Evolutionary conservation across 371 early-diverging fungal species (phyloP).

Genomic region (Dinochytrium kinnereticum): DNA sequence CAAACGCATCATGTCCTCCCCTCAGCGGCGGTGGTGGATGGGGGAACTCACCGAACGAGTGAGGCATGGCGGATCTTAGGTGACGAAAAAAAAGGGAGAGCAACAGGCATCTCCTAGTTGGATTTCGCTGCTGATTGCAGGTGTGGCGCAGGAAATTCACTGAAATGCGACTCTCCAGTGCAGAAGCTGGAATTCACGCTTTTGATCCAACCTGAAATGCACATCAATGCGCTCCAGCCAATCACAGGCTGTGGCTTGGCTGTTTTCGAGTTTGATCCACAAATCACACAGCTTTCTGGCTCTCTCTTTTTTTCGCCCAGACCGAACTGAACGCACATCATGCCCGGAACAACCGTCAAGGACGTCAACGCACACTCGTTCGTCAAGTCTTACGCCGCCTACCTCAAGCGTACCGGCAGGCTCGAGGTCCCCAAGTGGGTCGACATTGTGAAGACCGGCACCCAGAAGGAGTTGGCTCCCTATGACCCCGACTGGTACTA

Average conservation of each 20-base stretch:
- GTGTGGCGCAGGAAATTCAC: too few relatives aligned
- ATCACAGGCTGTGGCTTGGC: not conserved
- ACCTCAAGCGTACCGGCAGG: conserved; percentile 97
- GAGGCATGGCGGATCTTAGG: conserved; percentile 71
- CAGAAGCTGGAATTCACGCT: too few relatives aligned
- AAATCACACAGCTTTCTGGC: not conserved
- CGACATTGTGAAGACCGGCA: conserved; percentile 96
- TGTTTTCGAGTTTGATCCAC: not conserved
- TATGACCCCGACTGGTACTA: conserved; percentile 99
- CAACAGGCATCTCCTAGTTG: too few relatives aligned
- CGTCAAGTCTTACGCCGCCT: conserved; percentile 96
- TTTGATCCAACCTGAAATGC: too few relatives aligned
- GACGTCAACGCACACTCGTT: conserved; percentile 96
- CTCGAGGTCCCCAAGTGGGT: conserved; percentile 98
- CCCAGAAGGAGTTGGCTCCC: conserved; percentile 95
- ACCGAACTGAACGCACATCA: too few relatives aligned
- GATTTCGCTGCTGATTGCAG: too few relatives aligned
- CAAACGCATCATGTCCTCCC: too few relatives aligned
- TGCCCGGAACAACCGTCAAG: conserved; percentile 87
- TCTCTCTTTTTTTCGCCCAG: not conserved
- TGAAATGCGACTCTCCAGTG: too few relatives aligned
- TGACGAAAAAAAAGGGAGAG: conserved; percentile 7
- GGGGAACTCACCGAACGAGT: conserved; percentile 83
- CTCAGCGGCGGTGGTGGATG: not conserved
- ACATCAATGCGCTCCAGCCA: not conserved